Evolutionary conservation across 176 grass and related monocot species (phyloP).

Genomic region (Rhynchospora breviuscula): DNA sequence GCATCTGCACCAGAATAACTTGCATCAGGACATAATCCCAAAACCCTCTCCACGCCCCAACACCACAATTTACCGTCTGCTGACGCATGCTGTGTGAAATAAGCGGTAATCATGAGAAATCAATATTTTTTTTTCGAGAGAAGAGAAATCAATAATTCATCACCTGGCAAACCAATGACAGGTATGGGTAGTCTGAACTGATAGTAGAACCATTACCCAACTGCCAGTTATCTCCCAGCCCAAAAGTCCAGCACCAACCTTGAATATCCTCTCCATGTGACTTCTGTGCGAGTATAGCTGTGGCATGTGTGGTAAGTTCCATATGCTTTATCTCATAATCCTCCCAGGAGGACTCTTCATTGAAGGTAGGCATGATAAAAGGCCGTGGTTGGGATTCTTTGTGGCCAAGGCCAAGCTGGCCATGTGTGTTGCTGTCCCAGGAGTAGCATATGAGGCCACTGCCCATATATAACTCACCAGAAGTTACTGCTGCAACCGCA

Average conservation of each 20-base stretch:
- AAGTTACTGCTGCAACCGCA: slow-evolving; percentile 71
- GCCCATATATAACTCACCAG: slow-evolving; percentile 62
- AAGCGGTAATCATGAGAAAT: slow-evolving; percentile 91
- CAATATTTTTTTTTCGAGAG: too few relatives aligned
- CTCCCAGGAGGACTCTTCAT: slow-evolving; percentile 66
- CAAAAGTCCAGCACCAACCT: slow-evolving; percentile 91
- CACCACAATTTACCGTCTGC: slow-evolving; percentile 84
- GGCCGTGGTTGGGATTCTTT: slow-evolving; percentile 60
- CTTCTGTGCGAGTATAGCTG: slow-evolving; percentile 66
- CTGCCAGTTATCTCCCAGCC: slow-evolving; percentile 85
- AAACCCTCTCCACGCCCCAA: slow-evolving; percentile 97
- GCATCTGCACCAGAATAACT: slow-evolving; percentile 70
- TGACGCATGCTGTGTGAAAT: slow-evolving; percentile 78
- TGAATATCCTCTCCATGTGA: slow-evolving; percentile 67
- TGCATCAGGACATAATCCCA: slow-evolving; percentile 83
- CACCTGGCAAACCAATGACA: slow-evolving; percentile 59
- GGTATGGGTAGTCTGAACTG: slow-evolving; percentile 50
- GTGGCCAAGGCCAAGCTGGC: slow-evolving; percentile 85
- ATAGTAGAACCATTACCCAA: slow-evolving; percentile 82
- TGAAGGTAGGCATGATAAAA: slow-evolving; percentile 49
- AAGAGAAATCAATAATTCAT: slow-evolving; percentile 81
- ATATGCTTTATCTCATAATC: slow-evolving; percentile 92
- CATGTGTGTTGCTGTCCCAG: slow-evolving; percentile 88
- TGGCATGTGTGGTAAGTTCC: slow-evolving; percentile 87
- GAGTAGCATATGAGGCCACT: slow-evolving; percentile 66